Conservation (phyloP, 495 filamentous ascomycete species). For the Hyphodiscus hymeniophilus region DNA sequence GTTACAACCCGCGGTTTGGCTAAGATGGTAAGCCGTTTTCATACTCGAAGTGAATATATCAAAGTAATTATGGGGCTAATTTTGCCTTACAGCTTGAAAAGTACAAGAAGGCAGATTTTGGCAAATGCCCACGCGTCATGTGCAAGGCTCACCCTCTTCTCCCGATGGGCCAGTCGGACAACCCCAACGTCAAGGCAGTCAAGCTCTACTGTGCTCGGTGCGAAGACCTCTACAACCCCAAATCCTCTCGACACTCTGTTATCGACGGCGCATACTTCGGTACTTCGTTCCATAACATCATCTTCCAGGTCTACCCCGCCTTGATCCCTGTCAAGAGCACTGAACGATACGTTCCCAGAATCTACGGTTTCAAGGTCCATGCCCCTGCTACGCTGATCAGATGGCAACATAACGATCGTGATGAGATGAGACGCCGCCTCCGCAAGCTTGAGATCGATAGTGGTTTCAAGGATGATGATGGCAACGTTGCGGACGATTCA, state of each 20-base stretch:
- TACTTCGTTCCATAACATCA: conserved; percentile 94
- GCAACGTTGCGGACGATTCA: conserved; percentile 32
- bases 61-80: conserved; percentile 11
- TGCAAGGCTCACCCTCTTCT: conserved; percentile 87
- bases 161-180: conserved; percentile 86
- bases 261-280: conserved; percentile 99
- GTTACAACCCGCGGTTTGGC: conserved; percentile 88
- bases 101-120: conserved; percentile 96
- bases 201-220: conserved; percentile 96
- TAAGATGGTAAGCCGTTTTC: conserved; percentile 71
- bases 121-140: conserved; percentile 93
- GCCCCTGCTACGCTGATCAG: conserved; percentile 77
- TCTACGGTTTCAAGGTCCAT: conserved; percentile 94
- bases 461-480: conserved; percentile 45
- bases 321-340: conserved; percentile 77
- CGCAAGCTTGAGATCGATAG: conserved; percentile 51
- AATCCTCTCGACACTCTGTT: conserved; percentile 87
- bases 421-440: conserved; percentile 65
- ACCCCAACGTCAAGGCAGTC: conserved; percentile 74
- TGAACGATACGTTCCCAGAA: conserved; percentile 76
- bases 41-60: too few species aligned
- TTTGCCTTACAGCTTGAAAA: conserved; percentile 70
- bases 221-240: conserved; percentile 98
- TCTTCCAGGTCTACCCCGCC: conserved; percentile 95
- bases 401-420: conserved; percentile 78